phyloP scores from a whole-genome alignment of 495 filamentous ascomycete species.

The Hypoxylon fragiforme region DNA sequence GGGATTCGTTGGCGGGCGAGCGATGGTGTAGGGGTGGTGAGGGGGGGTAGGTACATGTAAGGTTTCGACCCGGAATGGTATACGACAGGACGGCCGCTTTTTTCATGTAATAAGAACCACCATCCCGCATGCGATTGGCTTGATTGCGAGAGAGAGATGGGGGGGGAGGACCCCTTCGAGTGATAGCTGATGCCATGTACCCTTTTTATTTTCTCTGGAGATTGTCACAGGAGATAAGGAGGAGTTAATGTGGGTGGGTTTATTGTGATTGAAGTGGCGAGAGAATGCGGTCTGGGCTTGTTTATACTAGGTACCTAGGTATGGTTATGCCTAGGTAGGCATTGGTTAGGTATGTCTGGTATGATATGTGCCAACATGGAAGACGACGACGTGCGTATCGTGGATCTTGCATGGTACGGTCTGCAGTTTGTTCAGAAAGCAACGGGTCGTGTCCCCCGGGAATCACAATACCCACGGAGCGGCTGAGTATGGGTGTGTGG shows the following conservation, averaged over 20 bases:
- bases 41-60: not conserved
- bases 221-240: not conserved
- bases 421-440: no score
- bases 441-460: no score
- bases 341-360: no score
- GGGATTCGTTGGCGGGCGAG: slow-evolving; percentile 12
- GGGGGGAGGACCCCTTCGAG: slow-evolving; percentile 3
- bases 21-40: not conserved
- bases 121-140: slow-evolving; percentile 19
- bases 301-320: not conserved
- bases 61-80: slow-evolving; percentile 4
- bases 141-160: not conserved
- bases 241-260: not conserved
- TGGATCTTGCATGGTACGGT: not conserved
- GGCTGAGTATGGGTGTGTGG: slow-evolving; percentile 10
- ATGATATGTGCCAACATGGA: no score
- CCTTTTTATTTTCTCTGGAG: slow-evolving; percentile 8
- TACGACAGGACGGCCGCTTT: slow-evolving; percentile 12
- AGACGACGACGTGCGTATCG: no score
- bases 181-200: slow-evolving; percentile 6
- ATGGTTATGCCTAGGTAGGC: not conserved
- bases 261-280: not conserved
- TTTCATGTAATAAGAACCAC: slow-evolving; percentile 32
- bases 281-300: not conserved
- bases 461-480: slow-evolving; percentile 9